Evolutionary conservation across 2,329 filamentous ascomycete species (phyloP).

Genomic region (Verticillium isaacii): DNA sequence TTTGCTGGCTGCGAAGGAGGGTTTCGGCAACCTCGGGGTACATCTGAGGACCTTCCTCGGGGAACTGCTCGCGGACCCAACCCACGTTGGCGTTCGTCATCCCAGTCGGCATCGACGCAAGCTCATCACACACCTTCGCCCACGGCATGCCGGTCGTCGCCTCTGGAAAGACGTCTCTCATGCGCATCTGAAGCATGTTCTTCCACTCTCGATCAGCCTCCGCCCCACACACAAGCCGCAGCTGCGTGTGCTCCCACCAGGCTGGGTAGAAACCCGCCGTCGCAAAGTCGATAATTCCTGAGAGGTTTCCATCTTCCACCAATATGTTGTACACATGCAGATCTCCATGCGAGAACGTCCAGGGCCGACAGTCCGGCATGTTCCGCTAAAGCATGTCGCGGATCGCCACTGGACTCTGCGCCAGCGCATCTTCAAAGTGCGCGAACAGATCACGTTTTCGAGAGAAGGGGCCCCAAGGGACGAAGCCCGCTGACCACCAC

Average conservation of each 20-base stretch:
- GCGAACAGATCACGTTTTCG: not conserved
- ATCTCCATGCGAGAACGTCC: not conserved
- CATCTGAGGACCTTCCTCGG: not conserved
- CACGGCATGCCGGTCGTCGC: not conserved
- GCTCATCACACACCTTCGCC: not conserved
- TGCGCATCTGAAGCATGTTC: not conserved
- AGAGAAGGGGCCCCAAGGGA: not conserved
- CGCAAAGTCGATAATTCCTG: not conserved
- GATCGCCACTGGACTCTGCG: not conserved
- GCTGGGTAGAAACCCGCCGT: not conserved
- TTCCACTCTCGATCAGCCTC: not conserved
- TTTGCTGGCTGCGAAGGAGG: not conserved
- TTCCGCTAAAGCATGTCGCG: not conserved
- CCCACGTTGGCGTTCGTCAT: not conserved
- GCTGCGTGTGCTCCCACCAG: not conserved
- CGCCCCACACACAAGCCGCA: not conserved
- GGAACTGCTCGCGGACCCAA: not conserved
- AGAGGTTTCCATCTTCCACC: not conserved
- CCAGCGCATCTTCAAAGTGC: not conserved
- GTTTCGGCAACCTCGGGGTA: not conserved
- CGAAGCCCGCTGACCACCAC: not conserved
- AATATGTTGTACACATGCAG: not conserved
- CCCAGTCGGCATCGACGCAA: not conserved
- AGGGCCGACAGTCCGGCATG: not conserved
- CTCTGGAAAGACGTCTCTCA: not conserved